phyloP scores from a whole-genome alignment of 345 rosid genomes.

The Fremontodendron californicum region DNA sequence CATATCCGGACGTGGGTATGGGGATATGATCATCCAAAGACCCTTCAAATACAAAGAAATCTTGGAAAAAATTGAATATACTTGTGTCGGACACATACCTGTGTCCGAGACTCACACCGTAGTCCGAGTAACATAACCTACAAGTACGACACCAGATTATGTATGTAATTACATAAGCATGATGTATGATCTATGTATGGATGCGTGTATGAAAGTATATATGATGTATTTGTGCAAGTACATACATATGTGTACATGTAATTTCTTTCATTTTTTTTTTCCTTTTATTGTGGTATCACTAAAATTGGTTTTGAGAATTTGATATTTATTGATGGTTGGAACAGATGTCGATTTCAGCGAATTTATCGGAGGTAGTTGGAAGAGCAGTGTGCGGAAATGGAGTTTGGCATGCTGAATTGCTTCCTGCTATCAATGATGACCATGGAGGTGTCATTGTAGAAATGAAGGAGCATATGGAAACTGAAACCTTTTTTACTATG shows the following conservation, averaged over 20 bases:
- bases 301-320: background rate
- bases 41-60: too few relatives aligned
- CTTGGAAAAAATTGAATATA: too few relatives aligned
- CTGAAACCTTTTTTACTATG: conserved; percentile 32
- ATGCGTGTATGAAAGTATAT: background rate
- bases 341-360: conserved; percentile 19
- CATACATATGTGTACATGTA: background rate
- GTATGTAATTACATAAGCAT: background rate
- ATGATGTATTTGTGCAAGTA: background rate
- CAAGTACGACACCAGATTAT: background rate
- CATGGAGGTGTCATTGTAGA: conserved; percentile 60
- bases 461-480: conserved; percentile 46
- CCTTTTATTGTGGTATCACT: background rate
- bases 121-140: too few relatives aligned
- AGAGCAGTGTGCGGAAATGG: conserved; percentile 27
- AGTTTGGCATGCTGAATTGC: conserved; percentile 27
- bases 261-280: background rate
- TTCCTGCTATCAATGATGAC: conserved; percentile 42
- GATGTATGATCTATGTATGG: background rate
- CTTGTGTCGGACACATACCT: too few relatives aligned
- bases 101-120: too few relatives aligned
- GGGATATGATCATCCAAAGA: too few relatives aligned
- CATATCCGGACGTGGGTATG: too few relatives aligned
- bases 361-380: background rate
- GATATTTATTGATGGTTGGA: conserved; percentile 1